These are phyloP conservation scores for Prosopis cineraria DNA, from an alignment of 306 rosid genomes.

Conservation along the genomic window DNA sequence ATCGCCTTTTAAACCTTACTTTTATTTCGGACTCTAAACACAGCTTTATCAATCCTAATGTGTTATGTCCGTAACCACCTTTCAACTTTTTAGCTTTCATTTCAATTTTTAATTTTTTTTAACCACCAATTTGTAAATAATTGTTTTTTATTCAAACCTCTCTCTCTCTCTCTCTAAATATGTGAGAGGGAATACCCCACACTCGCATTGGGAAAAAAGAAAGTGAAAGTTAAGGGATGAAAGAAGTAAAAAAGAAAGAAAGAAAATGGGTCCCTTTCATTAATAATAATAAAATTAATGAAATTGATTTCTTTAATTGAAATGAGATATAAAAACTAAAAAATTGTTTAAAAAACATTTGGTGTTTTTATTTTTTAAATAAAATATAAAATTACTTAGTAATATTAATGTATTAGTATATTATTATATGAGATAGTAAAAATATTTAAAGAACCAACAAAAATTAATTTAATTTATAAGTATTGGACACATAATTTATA, in stretches of 20 bases:
- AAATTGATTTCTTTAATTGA: background rate
- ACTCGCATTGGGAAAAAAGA: background rate
- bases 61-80: background rate
- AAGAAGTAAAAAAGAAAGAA: background rate
- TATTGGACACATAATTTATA: too few species aligned
- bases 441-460: too few species aligned
- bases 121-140: background rate
- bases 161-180: background rate
- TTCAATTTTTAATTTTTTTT: background rate
- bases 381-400: too few species aligned
- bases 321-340: background rate
- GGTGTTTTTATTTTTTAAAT: too few species aligned
- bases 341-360: too few species aligned
- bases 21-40: too few species aligned
- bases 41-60: background rate
- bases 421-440: too few species aligned
- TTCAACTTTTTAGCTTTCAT: background rate
- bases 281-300: background rate
- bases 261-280: background rate
- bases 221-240: background rate
- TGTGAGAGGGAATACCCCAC: too few species aligned
- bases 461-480: too few species aligned
- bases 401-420: too few species aligned
- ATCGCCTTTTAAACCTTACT: too few species aligned
- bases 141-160: background rate